Percentiles rank a stretch among this genome's conserved stretches.
These are phyloP conservation scores for Flaveria ramosissima DNA, from an alignment of 129 eudicot genomes.

Conservation along the genomic window DNA sequence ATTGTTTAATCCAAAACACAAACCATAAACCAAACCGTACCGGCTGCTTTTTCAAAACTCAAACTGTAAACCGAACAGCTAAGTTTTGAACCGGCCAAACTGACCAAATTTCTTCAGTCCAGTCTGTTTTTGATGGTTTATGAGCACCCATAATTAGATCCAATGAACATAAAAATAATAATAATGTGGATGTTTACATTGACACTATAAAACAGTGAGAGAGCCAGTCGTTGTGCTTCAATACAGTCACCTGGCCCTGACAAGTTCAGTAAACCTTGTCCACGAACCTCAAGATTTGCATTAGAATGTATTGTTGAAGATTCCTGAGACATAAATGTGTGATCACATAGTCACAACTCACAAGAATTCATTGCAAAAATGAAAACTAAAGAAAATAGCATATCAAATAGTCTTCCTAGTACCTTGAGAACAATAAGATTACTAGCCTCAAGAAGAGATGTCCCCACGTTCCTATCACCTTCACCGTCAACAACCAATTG, in stretches of 20 bases:
- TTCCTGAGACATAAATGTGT: slow-evolving; percentile 50
- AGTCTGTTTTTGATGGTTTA: neutral
- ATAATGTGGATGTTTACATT: slow-evolving; percentile 50
- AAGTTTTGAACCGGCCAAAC: no score
- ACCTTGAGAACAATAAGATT: slow-evolving; percentile 95
- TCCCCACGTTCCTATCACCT: slow-evolving; percentile 83
- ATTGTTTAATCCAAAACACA: no score
- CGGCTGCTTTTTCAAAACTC: no score
- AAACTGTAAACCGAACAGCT: no score
- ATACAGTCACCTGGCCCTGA: slow-evolving; percentile 91
- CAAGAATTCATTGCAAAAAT: neutral
- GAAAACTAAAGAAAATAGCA: slow-evolving; percentile 9
- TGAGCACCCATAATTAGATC: neutral
- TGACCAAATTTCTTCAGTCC: no score
- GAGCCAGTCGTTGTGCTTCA: slow-evolving; percentile 87
- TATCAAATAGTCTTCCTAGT: slow-evolving; percentile 12
- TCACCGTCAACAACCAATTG: slow-evolving; percentile 77
- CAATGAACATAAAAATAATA: neutral
- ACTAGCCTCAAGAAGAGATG: slow-evolving; percentile 92
- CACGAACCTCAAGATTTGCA: slow-evolving; percentile 96
- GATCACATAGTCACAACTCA: slow-evolving; percentile 8
- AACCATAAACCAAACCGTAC: no score
- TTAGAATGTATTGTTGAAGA: slow-evolving; percentile 86
- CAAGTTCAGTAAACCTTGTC: slow-evolving; percentile 88
- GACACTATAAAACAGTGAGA: slow-evolving; percentile 84